Conservation (phyloP, 2,329 filamentous ascomycete species). For the Diplodia scrobiculata region DNA sequence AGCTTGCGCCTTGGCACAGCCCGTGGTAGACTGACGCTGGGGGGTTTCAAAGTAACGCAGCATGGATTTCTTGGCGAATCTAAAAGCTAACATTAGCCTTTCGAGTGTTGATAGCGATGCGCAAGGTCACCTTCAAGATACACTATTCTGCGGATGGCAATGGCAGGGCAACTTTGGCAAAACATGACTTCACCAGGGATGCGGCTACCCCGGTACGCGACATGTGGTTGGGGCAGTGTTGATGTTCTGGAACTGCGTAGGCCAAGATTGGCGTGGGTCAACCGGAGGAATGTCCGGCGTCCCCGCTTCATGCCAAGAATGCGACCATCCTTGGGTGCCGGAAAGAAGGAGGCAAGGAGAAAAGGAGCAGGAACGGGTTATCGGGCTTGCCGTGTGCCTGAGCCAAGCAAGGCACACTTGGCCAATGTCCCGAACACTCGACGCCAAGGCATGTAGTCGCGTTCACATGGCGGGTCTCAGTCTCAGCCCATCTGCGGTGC, state of each 20-base stretch:
- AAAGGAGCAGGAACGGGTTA: not conserved
- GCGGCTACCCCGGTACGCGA: not conserved
- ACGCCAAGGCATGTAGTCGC: conserved; percentile 3
- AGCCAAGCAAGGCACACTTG: conserved; percentile 6
- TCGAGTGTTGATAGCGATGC: not conserved
- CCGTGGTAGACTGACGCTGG: not conserved
- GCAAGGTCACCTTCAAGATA: not conserved
- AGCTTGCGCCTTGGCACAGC: not conserved
- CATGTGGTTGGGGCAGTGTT: not conserved
- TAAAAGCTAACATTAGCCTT: conserved; percentile 14
- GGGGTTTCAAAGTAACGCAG: not conserved
- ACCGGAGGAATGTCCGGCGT: conserved; percentile 19
- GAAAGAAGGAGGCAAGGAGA: conserved; percentile 3
- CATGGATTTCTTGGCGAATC: conserved; percentile 3
- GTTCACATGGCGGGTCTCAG: not conserved
- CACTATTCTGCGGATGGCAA: not conserved
- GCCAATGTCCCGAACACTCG: conserved; percentile 1
- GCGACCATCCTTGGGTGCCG: not conserved
- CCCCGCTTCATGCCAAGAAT: conserved; percentile 4
- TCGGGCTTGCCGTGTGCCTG: conserved; percentile 8
- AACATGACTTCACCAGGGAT: not conserved
- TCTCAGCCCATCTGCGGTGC: not conserved
- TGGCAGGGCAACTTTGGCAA: not conserved
- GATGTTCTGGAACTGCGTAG: not conserved
- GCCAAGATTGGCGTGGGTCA: not conserved